Percentiles rank a stretch among this genome's conserved stretches.
Evolutionary conservation across 129 eudicot genomes (phyloP).

Genomic region (Deinandra increscens): DNA sequence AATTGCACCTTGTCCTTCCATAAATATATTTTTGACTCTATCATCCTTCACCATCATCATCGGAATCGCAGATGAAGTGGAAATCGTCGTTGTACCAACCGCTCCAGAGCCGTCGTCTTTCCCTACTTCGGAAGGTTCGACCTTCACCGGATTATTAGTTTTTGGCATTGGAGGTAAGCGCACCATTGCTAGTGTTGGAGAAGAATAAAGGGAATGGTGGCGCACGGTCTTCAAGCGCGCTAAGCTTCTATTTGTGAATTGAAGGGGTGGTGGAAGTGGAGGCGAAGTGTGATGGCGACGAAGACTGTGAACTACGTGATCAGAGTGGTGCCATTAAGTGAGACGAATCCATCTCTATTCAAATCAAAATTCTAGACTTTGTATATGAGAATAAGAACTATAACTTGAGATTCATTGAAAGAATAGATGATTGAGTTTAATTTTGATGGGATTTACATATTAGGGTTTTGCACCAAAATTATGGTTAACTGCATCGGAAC

Average conservation of each 20-base stretch:
- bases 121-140: constrained; percentile 57
- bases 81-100: constrained; percentile 28
- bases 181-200: constrained; percentile 78
- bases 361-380: not conserved
- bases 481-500: constrained; percentile 4
- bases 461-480: constrained; percentile 28
- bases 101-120: constrained; percentile 46
- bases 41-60: constrained; percentile 74
- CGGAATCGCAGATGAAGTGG: constrained; percentile 33
- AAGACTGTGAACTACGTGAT: constrained; percentile 83
- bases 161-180: constrained; percentile 72
- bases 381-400: not conserved
- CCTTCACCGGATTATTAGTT: constrained; percentile 52
- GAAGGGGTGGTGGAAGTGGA: constrained; percentile 90
- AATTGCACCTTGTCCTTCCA: too few relatives aligned
- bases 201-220: constrained; percentile 70
- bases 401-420: not conserved
- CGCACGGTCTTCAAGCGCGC: constrained; percentile 67
- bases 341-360: constrained; percentile 50
- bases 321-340: constrained; percentile 76
- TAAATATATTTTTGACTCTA: constrained; percentile 59
- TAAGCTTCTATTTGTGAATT: constrained; percentile 72
- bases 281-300: constrained; percentile 92
- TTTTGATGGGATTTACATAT: not conserved
- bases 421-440: not conserved